Conservation (phyloP, 2,329 filamentous ascomycete genomes). For the Aspergillus nomiae region DNA sequence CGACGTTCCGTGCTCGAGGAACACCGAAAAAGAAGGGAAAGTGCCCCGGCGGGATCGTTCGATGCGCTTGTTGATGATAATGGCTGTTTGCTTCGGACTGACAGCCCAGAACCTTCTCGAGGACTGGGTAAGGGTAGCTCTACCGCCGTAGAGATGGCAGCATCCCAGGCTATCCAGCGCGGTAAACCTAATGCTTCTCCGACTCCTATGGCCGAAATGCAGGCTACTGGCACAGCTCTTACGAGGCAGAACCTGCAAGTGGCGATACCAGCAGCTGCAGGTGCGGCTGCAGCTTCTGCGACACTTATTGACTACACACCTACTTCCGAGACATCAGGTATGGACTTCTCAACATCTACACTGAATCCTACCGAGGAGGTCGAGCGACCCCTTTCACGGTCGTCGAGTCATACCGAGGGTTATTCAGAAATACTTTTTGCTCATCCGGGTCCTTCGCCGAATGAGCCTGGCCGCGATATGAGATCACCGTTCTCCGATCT, state of each 20-base stretch:
- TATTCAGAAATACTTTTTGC: conserved; percentile 36
- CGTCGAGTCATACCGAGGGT: conserved; percentile 38
- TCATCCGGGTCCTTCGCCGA: conserved; percentile 28
- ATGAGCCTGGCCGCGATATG: conserved; percentile 19
- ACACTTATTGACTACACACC: conserved; percentile 49
- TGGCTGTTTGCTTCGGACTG: conserved; percentile 35
- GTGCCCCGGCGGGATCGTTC: conserved; percentile 37
- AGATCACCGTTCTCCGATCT: conserved; percentile 26
- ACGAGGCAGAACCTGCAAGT: conserved; percentile 28
- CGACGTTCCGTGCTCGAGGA: conserved; percentile 45
- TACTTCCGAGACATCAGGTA: conserved; percentile 44
- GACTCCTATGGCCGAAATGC: conserved; percentile 9
- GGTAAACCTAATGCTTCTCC: conserved; percentile 19
- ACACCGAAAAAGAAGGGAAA: conserved; percentile 30
- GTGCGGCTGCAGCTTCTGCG: conserved; percentile 36
- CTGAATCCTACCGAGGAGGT: neutral
- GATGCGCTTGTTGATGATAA: conserved; percentile 49
- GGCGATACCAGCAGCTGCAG: conserved; percentile 33
- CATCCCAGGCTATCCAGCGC: conserved; percentile 30
- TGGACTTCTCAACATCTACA: conserved; percentile 14
- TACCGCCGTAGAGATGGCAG: conserved; percentile 38
- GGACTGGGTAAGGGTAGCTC: conserved; percentile 36
- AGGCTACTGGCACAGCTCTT: conserved; percentile 13
- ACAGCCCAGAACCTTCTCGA: conserved; percentile 8
- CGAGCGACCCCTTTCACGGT: neutral